Conservation (phyloP, 352 stramenopile species). For the Phytopythium oedochilum region DNA sequence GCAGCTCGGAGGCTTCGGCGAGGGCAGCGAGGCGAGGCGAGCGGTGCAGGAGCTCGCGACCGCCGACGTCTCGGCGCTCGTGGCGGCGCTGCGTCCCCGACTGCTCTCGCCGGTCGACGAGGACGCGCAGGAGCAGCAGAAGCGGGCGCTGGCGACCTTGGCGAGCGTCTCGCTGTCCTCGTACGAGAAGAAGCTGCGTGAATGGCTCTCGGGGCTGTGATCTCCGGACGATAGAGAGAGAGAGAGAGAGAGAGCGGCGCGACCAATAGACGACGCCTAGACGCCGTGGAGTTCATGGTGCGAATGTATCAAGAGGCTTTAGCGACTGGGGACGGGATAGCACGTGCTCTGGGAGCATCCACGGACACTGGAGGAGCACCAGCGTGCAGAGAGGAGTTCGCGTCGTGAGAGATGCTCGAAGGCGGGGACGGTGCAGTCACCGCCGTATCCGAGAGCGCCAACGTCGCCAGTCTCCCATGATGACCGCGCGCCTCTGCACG, state of each 20-base stretch:
- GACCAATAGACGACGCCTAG: too few relatives aligned
- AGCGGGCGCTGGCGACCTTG: constrained; percentile 23
- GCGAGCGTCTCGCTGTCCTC: constrained; percentile 16
- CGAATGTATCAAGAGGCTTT: constrained; percentile 1
- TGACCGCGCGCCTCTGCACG: background rate
- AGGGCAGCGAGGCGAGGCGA: constrained; percentile 1
- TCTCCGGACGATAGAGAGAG: background rate
- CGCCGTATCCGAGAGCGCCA: background rate
- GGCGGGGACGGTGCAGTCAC: background rate
- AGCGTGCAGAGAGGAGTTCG: background rate
- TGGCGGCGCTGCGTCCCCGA: constrained; percentile 7
- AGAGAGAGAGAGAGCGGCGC: too few relatives aligned
- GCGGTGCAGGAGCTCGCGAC: background rate
- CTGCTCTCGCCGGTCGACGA: background rate
- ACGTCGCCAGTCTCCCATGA: background rate
- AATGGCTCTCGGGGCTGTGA: constrained; percentile 19
- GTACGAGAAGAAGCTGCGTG: constrained; percentile 28
- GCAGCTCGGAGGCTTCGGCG: constrained; percentile 9
- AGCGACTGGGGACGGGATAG: background rate
- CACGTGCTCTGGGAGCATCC: background rate
- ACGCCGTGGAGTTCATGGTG: constrained; percentile 2
- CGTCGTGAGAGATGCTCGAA: background rate
- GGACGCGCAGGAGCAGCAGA: constrained; percentile 10
- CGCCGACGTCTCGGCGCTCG: constrained; percentile 11
- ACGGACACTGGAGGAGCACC: background rate